Base-by-base conservation (phyloP, 371 early-diverging fungal genomes). In the Smittium mucronatum region DNA sequence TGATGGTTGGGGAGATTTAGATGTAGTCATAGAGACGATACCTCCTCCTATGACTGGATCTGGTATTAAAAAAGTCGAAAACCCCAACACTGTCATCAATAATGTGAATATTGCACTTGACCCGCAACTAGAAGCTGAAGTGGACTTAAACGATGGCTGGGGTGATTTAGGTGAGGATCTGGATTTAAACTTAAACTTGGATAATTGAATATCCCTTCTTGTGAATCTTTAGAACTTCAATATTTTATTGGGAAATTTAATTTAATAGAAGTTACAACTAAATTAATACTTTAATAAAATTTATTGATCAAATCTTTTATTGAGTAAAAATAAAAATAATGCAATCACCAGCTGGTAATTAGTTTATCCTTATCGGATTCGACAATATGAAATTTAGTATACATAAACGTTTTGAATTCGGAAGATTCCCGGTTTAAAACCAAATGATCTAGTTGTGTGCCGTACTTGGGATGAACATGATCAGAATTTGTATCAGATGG, bases 21-120 rank as follows among this genome's bases (percentile, higher is more conserved):
- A 61, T 61, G 63, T 61, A 30, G 63, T 30, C 26, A 28, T 61
- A 30, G 63, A 61, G 47, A n/a, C n/a, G n/a, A n/a, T n/a, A n/a
- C 47, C 47, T 47, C 11, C 5, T 11, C 5, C 47, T 11, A 11
- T 21, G 21, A 11, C 21, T 11, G 11, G 21, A 47, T 21, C 47
- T 47, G 21, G 47, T 21, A 21, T 11, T 11, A 47, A 47, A 47
- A 21, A 47, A 11, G 21, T 11, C 26, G 16, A 16, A n/a, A 16
- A 61, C 26, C 63, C 33, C 16, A 33, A 61, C 5, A 5, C 5
- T n/a, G 16, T 16, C 33, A 15, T 26, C 26, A 5, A 33, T 11
- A 61, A 61, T 26, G n/a, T 16, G 5, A 61, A 61, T 16, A 33
- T 5, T 5, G n/a, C 33, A 30, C n/a, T n/a, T n/a, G n/a, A 61